Evolutionary conservation across 2,329 filamentous ascomycete genomes (phyloP).

Genomic region (Xylariaceae sp.): DNA sequence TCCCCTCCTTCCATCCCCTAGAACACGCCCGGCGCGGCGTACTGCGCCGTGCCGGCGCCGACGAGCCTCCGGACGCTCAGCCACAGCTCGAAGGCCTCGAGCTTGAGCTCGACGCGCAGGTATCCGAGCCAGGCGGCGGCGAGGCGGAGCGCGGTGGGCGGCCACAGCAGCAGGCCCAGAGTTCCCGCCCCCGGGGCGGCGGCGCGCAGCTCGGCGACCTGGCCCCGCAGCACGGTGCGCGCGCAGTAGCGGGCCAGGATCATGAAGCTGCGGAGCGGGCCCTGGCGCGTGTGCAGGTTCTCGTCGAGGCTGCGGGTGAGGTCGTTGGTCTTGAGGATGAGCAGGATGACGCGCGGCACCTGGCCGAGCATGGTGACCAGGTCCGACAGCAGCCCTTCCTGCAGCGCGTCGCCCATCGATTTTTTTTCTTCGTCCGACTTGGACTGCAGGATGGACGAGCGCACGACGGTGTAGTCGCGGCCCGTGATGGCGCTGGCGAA

Average conservation of each 20-base stretch:
- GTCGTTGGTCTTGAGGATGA: constrained; percentile 98
- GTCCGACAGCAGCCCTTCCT: constrained; percentile 81
- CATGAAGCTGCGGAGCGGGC: constrained; percentile 57
- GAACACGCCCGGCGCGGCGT: not conserved
- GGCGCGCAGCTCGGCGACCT: constrained; percentile 48
- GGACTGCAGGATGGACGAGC: constrained; percentile 46
- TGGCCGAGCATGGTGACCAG: constrained; percentile 81
- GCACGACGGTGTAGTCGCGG: constrained; percentile 75
- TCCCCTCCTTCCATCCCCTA: not conserved
- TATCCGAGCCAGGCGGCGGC: constrained; percentile 51
- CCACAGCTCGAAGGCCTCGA: constrained; percentile 58
- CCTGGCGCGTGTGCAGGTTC: constrained; percentile 67
- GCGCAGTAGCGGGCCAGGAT: constrained; percentile 64
- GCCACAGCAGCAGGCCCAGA: constrained; percentile 49
- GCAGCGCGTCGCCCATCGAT: constrained; percentile 73
- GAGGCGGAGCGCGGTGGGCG: constrained; percentile 46
- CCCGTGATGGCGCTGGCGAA: constrained; percentile 97
- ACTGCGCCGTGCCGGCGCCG: constrained; percentile 26
- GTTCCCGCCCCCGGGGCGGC: constrained; percentile 12
- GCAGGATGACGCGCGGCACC: constrained; percentile 83
- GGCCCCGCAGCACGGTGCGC: constrained; percentile 57
- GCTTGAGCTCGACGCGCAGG: constrained; percentile 53
- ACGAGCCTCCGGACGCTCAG: constrained; percentile 44
- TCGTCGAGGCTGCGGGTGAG: constrained; percentile 90
- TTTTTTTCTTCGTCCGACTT: constrained; percentile 74